Evolutionary conservation across 23 red algal species (phyloP).

Genomic region (Porphyridium purpureum): DNA sequence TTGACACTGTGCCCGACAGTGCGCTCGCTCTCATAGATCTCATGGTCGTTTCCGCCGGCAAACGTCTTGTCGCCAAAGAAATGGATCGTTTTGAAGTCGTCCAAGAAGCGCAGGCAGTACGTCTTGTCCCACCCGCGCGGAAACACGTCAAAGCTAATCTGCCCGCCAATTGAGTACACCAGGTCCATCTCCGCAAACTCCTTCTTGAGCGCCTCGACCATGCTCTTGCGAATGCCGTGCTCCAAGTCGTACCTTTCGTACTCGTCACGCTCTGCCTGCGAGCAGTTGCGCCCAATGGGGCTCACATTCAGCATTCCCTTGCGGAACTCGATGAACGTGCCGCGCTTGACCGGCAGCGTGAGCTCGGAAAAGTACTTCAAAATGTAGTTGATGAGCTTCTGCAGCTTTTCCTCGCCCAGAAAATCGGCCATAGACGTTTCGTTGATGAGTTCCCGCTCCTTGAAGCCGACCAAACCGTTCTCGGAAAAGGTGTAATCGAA

Average conservation of each 20-base stretch:
- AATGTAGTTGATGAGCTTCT: slow-evolving; percentile 77
- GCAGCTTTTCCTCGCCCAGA: slow-evolving; percentile 68
- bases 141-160: slow-evolving; percentile 98
- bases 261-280: slow-evolving; percentile 72
- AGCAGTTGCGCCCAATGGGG: slow-evolving; percentile 92
- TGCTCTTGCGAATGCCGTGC: slow-evolving; percentile 23
- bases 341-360: slow-evolving; percentile 83
- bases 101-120: slow-evolving; percentile 68
- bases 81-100: slow-evolving; percentile 56
- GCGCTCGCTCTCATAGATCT: slow-evolving; percentile 62
- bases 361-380: slow-evolving; percentile 71
- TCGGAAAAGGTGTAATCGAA: slow-evolving; percentile 98
- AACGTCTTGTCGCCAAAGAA: slow-evolving; percentile 99
- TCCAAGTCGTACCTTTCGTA: slow-evolving; percentile 85
- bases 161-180: slow-evolving; percentile 91
- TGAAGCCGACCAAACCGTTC: slow-evolving; percentile 86
- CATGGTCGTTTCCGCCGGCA: slow-evolving; percentile 88
- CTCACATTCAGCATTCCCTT: slow-evolving; percentile 98
- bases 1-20: too few relatives aligned
- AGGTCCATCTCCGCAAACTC: slow-evolving; percentile 52
- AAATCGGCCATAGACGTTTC: slow-evolving; percentile 38
- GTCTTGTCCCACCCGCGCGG: slow-evolving; percentile 92
- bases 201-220: slow-evolving; percentile 64
- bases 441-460: slow-evolving; percentile 46
- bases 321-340: slow-evolving; percentile 98